These are phyloP conservation scores for Clarkia xantiana DNA, from an alignment of 345 rosid genomes.

Conservation along the genomic window DNA sequence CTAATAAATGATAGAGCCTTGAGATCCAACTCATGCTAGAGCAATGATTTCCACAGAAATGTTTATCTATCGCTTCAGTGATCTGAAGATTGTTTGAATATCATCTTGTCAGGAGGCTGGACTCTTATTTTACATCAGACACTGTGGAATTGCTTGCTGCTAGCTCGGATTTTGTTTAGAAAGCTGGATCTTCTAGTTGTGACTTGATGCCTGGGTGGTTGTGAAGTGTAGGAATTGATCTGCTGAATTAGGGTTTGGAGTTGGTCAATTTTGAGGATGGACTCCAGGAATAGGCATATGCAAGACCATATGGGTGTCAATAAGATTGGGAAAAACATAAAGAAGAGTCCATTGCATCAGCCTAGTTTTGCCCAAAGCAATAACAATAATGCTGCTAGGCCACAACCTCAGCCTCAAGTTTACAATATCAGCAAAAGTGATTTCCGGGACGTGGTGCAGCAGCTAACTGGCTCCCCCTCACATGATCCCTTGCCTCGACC, in stretches of 20 bases:
- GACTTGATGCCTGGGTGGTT: background rate
- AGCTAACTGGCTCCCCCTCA: slow-evolving; percentile 74
- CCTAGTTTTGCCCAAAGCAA: slow-evolving; percentile 33
- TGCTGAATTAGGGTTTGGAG: background rate
- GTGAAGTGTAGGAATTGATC: slow-evolving; percentile 5
- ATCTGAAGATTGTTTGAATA: no score
- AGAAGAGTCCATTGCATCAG: slow-evolving; percentile 83
- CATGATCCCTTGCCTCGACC: slow-evolving; percentile 68
- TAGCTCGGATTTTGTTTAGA: no score
- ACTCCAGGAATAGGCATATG: slow-evolving; percentile 48
- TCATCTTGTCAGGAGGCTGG: no score
- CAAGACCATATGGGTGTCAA: slow-evolving; percentile 76
- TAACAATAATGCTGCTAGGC: slow-evolving; percentile 28
- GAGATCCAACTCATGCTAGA: no score
- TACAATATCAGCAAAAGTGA: slow-evolving; percentile 91
- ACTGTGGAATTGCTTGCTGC: no score
- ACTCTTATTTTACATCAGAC: no score
- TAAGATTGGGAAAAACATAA: slow-evolving; percentile 67
- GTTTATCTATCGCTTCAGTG: no score
- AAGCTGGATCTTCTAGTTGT: no score
- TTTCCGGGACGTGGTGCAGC: slow-evolving; percentile 79
- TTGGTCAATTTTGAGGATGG: slow-evolving; percentile 29
- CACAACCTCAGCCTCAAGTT: slow-evolving; percentile 82
- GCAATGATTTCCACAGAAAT: no score
- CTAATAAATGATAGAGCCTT: no score